Base-by-base conservation (phyloP, 1,139 yeast genomes). In the Saccharomyces hybrid region DNA sequence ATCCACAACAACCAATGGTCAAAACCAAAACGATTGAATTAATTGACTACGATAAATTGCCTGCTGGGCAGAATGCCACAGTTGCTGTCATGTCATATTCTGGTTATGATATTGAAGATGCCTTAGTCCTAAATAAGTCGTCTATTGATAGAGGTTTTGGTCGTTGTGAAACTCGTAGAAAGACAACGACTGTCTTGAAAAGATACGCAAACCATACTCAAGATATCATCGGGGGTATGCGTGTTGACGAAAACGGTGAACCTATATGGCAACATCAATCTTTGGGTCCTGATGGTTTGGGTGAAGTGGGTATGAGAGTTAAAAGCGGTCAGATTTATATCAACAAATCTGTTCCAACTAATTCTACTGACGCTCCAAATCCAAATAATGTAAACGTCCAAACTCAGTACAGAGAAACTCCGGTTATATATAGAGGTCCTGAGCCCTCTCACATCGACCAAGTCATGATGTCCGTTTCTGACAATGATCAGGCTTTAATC, bases 51-150 rank as follows among this genome's bases (percentile, higher is more conserved):
- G 99, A 95, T 72, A 91, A 93, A 70, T 77, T 93, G 50, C 99
- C 99, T 4, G 99, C 99, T 3, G 99, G 99, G 4, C 99, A 93
- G 72, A 93, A 93, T 70, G 99, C 99, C 6, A 88, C 96, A 1
- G 99, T 93, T 57, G 99, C 99, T 0, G 99, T 93, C 42, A 95
- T 93, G 99, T 88, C 97, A 9, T 93, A 93, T 68, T 91, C 98
- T 0, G 99, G 99, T 58, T 93, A 93, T 69, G 99, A 93, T 87
- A 95, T 95, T 71, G 99, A 93, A 75, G 99, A 93, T 84, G 99
- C 99, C 4, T 78, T 93, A 66, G 98, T 93, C 14, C 76, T 93
- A 63, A 93, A 93, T 72, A 93, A 93, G 70, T 78, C 97, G 0
- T 88, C 96, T 0, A 79, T 95, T 56, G 99, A 93, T 69, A 81